Conservation (phyloP, 2,329 filamentous ascomycete species). For the Fusarium pseudonygamai region DNA sequence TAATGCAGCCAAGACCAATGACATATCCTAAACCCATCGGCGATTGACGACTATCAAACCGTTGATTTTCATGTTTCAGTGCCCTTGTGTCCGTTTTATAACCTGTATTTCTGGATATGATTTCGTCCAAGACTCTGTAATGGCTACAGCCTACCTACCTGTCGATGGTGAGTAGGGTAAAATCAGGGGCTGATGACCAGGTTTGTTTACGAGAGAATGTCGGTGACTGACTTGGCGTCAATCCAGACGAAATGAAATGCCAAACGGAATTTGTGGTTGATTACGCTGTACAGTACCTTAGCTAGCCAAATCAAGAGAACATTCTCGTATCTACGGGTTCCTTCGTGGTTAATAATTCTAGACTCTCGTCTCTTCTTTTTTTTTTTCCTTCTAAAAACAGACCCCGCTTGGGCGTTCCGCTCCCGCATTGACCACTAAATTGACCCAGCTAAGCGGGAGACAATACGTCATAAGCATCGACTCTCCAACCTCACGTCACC, state of each 20-base stretch:
- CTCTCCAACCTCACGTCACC: constrained; percentile 7
- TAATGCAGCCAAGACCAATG: constrained; percentile 17
- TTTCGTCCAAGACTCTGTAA: background rate
- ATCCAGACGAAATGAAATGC: constrained; percentile 19
- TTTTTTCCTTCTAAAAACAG: background rate
- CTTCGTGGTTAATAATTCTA: background rate
- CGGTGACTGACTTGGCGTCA: constrained; percentile 34
- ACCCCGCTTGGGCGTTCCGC: constrained; percentile 1
- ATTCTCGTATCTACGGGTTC: constrained; percentile 11
- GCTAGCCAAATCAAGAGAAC: constrained; percentile 3
- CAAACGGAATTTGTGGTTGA: constrained; percentile 26
- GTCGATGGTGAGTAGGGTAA: background rate
- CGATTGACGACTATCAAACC: constrained; percentile 12
- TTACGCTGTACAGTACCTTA: background rate
- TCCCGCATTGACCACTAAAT: constrained; percentile 9
- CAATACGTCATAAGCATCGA: constrained; percentile 26
- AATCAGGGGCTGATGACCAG: background rate
- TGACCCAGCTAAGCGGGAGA: background rate
- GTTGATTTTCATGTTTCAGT: background rate
- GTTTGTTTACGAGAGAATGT: background rate
- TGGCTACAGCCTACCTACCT: background rate
- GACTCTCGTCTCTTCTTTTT: background rate
- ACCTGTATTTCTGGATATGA: constrained; percentile 20
- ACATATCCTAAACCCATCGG: constrained; percentile 22
- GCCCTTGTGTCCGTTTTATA: constrained; percentile 8